Evolutionary conservation across 805 yeast species (phyloP), one percentile per base, ranked within the genome.

Genomic region (Blastobotrys chiropterorum): DNA sequence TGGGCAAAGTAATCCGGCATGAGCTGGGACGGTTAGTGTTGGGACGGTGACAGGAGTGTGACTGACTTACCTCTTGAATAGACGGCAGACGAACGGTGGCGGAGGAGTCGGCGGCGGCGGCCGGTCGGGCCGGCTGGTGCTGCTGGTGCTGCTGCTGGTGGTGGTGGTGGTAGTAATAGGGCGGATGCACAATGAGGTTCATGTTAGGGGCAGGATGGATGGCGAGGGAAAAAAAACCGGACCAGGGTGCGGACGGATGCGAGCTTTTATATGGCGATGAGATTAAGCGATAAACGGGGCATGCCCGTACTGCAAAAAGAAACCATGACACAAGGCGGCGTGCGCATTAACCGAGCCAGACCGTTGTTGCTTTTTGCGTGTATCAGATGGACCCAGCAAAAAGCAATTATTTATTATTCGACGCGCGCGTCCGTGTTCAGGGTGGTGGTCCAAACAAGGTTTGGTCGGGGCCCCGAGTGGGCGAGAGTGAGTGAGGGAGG

Each of bases 11-110:
- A 45, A 26, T 45, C 48, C 7, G 48, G 48, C 48, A 45, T 45
- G 6, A 45, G 19, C 48, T 45, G n/a, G 21, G 21, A 17, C 22
- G 22, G 22, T 17, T 46, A 22, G 42, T 45, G 7, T 34, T n/a
- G 16, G 19, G 48, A 31, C 44, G 14, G 11, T 26, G 34, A 26
- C 34, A 6, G 5, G 34, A 6, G 34, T 26, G 34, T 26, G 34
- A 14, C 48, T 46, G 43, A 43, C 51, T 43, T 38, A 54, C 50
- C 46, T 54, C 57, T 22, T 54, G 51, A 39, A 54, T 54, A 3
- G 57, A 48, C n/a, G 57, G 57, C 20, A 54, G 42, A 16, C 54
- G 47, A 31, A 54, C 41, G 38, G 48, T 47, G 14, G 54, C 5
- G 34, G 5, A 11, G 34, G 34, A 5, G 34, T 22, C 31, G 31